These are phyloP conservation scores for Dendrocalamus sinicus DNA, from an alignment of 176 grass and related monocot species.

Conservation along the genomic window DNA sequence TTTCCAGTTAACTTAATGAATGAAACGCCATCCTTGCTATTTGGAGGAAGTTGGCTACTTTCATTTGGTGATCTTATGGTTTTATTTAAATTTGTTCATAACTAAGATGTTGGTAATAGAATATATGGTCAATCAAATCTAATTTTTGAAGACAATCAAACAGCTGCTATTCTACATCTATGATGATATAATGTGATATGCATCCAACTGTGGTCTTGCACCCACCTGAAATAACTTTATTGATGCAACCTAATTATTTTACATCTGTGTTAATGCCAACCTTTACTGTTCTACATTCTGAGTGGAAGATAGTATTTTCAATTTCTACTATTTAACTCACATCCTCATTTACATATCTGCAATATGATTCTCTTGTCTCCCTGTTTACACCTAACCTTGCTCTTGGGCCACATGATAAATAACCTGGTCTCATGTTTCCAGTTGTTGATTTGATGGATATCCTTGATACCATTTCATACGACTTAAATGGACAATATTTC, in stretches of 20 bases:
- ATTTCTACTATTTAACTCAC: neutral
- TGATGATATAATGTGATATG: conserved; percentile 5
- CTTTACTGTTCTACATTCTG: neutral
- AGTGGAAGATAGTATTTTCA: conserved; percentile 10
- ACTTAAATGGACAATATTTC: neutral
- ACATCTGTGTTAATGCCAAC: neutral
- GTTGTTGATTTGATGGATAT: neutral
- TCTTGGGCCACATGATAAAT: neutral
- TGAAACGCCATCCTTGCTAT: conserved; percentile 20
- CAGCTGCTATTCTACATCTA: conserved; percentile 15
- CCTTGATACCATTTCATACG: neutral
- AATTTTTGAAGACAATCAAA: conserved; percentile 21
- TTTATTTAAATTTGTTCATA: conserved; percentile 13
- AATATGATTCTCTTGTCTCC: neutral
- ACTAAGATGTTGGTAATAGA: neutral
- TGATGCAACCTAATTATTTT: neutral
- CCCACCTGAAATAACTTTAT: neutral
- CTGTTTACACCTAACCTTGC: neutral
- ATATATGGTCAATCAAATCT: conserved; percentile 13
- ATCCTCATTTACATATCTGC: neutral
- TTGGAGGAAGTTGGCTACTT: conserved; percentile 6
- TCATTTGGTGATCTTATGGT: neutral
- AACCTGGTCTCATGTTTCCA: neutral
- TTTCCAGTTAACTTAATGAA: conserved; percentile 35
- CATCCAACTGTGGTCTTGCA: neutral